These are phyloP conservation scores for Diaporthe amygdali DNA, from an alignment of 2,329 filamentous ascomycete genomes.

Conservation along the genomic window DNA sequence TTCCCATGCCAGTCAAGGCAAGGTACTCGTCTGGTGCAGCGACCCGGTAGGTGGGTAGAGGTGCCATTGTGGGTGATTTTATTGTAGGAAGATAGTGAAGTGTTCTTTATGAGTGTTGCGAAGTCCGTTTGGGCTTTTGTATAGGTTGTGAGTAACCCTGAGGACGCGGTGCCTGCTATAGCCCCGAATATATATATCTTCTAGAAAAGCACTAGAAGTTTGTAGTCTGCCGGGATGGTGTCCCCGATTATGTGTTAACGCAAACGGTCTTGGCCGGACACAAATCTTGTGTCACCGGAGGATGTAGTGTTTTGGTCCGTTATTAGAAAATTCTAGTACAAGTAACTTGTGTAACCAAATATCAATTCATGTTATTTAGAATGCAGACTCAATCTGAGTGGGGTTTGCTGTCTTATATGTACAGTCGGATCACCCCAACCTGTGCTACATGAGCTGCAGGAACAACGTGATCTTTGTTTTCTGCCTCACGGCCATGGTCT, in stretches of 20 bases:
- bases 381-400: neutral
- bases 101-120: neutral
- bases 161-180: neutral
- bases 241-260: neutral
- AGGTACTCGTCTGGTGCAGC: constrained; percentile 84
- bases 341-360: neutral
- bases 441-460: neutral
- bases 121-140: neutral
- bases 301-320: neutral
- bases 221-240: neutral
- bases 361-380: neutral
- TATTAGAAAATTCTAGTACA: neutral
- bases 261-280: neutral
- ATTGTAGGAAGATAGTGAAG: neutral
- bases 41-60: constrained; percentile 57
- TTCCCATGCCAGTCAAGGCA: constrained; percentile 80
- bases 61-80: neutral
- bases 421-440: neutral
- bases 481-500: neutral
- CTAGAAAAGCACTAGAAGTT: constrained; percentile 1
- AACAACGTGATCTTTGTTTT: neutral
- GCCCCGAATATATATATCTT: neutral
- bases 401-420: neutral
- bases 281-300: neutral
- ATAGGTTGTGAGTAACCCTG: neutral